Conservation (phyloP, 345 rosid species). For the Citrus glauca region DNA sequence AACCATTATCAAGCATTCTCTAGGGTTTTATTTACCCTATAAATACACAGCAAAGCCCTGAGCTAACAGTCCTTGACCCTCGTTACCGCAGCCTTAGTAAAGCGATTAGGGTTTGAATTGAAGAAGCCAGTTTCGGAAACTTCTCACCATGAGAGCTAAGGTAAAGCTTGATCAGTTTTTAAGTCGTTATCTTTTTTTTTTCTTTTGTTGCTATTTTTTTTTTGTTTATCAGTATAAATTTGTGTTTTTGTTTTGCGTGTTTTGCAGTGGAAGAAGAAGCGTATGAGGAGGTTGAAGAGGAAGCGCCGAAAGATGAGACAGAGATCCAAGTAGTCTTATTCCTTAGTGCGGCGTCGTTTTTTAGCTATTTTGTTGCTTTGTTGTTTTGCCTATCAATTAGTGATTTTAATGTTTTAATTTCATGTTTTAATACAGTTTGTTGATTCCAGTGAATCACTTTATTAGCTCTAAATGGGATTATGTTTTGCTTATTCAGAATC, state of each 20-base stretch:
- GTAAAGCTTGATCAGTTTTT: conserved; percentile 16
- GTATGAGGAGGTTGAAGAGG: conserved; percentile 99
- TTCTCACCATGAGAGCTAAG: conserved; percentile 82
- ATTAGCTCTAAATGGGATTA: conserved; percentile 1
- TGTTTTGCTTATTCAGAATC: neutral
- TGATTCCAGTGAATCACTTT: neutral
- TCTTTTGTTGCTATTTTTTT: neutral
- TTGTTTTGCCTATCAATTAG: conserved; percentile 5
- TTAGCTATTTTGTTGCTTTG: neutral
- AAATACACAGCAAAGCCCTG: neutral
- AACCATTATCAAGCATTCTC: neutral
- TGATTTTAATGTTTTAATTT: neutral
- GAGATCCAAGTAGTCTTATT: conserved; percentile 73
- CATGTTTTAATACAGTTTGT: neutral
- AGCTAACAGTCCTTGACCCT: accelerated
- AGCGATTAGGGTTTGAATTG: conserved; percentile 18
- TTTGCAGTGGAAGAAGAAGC: conserved; percentile 98
- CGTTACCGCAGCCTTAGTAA: conserved; percentile 10
- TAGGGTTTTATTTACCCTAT: conserved; percentile 23
- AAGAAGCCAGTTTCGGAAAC: neutral
- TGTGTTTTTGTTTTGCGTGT: neutral
- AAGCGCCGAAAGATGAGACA: conserved; percentile 99
- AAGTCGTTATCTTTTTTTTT: neutral
- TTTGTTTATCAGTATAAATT: neutral
- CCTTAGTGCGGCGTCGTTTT: neutral